Base-by-base conservation (phyloP, 2,329 filamentous ascomycete genomes). In the Calonectria henricotiae region DNA sequence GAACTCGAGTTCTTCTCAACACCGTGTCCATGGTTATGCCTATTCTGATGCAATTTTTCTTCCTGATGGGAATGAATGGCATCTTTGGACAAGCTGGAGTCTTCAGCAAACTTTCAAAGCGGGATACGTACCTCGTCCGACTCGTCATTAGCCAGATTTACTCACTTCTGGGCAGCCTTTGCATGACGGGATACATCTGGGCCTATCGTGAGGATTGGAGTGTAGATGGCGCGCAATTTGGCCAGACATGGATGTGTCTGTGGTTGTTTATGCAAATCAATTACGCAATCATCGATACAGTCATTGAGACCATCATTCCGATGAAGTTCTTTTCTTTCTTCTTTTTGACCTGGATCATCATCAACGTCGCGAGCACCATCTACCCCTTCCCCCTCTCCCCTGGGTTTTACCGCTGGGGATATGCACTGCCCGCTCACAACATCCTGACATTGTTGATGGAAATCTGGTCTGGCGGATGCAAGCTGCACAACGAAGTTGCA, bases 231-330 rank as follows among this genome's bases (percentile, higher is more conserved):
- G 13, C 58, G 1, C 66, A 79, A 43, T 80, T 80, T 39, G 78
- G 69, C 5, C 55, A 73, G 27, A 77, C 72, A 0, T 79, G 80
- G 76, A 71, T 81, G 69, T 74, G 75, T 6, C 72, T 80, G 11
- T 86, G 83, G 84, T 73, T 86, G 0, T 80, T 78, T 54, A 83
- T 84, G 73, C 81, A 85, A 62, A 76, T 82, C 64, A 83, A 86
- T 74, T 85, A 84, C 73, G 78, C 82, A 23, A 76, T 83, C 2
- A 73, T 87, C 2, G 85, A 87, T 64, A 77, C 79, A 2, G 32
- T 71, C 0, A 60, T 80, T 2, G 77, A 67, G 1, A 66, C 67
- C 8, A 73, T 66, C 20, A 32, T 85, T 0, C 82, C 84, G 0
- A 74, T 82, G 41, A 73, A 78, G 0, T 81, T 81, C 49, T 76